These are phyloP conservation scores for Phialocephala sp. DNA, from an alignment of 2,329 filamentous ascomycete species.

Conservation along the genomic window DNA sequence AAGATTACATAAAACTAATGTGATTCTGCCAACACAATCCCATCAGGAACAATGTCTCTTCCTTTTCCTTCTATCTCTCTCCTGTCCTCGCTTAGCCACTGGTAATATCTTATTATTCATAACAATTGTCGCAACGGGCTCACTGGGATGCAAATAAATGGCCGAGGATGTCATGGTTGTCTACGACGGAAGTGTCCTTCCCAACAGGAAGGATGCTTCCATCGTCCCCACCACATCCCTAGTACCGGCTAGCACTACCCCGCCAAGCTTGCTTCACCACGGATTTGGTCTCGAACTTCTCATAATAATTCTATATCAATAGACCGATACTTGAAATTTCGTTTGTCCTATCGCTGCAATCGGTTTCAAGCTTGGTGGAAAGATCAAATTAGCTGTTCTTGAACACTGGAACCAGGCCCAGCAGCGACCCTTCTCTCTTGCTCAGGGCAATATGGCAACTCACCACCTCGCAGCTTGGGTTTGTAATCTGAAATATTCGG, in stretches of 20 bases:
- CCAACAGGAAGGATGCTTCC: conserved; percentile 12
- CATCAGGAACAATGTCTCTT: no score
- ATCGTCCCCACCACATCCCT: not conserved
- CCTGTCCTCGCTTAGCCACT: no score
- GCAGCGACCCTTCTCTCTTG: not conserved
- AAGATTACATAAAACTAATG: no score
- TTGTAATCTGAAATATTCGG: conserved; percentile 47
- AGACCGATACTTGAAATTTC: no score
- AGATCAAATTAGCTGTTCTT: not conserved
- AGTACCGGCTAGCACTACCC: not conserved
- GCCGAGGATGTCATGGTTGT: not conserved
- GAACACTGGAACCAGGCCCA: not conserved
- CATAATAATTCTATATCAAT: not conserved
- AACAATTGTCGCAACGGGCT: not conserved
- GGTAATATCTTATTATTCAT: no score
- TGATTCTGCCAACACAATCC: no score
- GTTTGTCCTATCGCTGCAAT: not conserved
- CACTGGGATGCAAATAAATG: not conserved
- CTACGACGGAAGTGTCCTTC: not conserved
- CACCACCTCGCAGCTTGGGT: conserved; percentile 54
- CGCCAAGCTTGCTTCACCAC: not conserved
- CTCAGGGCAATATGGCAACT: conserved; percentile 49
- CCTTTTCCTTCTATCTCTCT: no score
- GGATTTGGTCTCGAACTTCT: not conserved
- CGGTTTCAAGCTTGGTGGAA: not conserved